phyloP scores from a whole-genome alignment of 2,329 filamentous ascomycete species.

The Stagonosporopsis cucurbitacearum region DNA sequence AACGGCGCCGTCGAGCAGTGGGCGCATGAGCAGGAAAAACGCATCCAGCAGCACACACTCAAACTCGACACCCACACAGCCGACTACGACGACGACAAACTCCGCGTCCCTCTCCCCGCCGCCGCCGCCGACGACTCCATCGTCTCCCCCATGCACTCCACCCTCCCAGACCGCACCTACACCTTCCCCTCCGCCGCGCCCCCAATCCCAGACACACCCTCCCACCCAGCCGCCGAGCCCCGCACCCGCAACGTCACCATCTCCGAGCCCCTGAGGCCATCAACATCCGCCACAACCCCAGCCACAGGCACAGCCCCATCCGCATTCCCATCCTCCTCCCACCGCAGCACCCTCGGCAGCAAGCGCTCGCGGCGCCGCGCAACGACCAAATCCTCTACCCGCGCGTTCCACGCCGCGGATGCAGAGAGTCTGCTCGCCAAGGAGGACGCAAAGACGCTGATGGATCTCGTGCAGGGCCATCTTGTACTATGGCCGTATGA shows the following conservation, averaged over 20 bases:
- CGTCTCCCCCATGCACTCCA: slow-evolving; percentile 38
- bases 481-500: slow-evolving; percentile 94
- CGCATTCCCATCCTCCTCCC: slow-evolving; percentile 16
- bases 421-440: slow-evolving; percentile 71
- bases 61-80: slow-evolving; percentile 31
- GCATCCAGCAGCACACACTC: slow-evolving; percentile 22
- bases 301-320: background rate
- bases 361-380: slow-evolving; percentile 65
- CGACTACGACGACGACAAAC: slow-evolving; percentile 44
- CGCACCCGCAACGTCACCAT: slow-evolving; percentile 48
- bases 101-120: slow-evolving; percentile 27
- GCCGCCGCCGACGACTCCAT: slow-evolving; percentile 40
- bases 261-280: slow-evolving; percentile 33
- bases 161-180: slow-evolving; percentile 32
- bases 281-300: too few species aligned
- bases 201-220: slow-evolving; percentile 37
- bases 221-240: slow-evolving; percentile 20
- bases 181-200: slow-evolving; percentile 41
- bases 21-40: slow-evolving; percentile 49
- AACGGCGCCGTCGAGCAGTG: slow-evolving; percentile 46
- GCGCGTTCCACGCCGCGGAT: slow-evolving; percentile 69
- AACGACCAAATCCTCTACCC: slow-evolving; percentile 72
- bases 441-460: slow-evolving; percentile 79
- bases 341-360: slow-evolving; percentile 24
- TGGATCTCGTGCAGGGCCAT: slow-evolving; percentile 84